These are phyloP conservation scores for Nicotiana attenuata DNA, from an alignment of 257 asterid species.

Conservation along the genomic window DNA sequence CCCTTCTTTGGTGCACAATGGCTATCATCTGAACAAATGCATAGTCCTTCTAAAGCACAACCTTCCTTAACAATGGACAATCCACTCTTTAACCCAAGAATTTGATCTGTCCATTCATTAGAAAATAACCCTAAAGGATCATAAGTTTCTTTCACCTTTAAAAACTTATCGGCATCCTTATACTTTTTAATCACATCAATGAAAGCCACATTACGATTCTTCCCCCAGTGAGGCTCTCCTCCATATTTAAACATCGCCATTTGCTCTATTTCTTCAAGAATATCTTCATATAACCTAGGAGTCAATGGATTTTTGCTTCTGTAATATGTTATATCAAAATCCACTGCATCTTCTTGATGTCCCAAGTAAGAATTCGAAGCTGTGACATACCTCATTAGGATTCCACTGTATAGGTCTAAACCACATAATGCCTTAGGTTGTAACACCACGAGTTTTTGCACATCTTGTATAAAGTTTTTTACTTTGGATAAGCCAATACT, in stretches of 20 bases:
- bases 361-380: conserved; percentile 56
- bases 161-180: conserved; percentile 20
- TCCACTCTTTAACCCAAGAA: conserved; percentile 41
- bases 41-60: conserved; percentile 63
- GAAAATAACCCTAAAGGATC: conserved; percentile 55
- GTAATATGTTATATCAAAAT: conserved; percentile 56
- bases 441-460: conserved; percentile 35
- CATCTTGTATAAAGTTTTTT: conserved; percentile 41
- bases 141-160: conserved; percentile 27
- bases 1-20: conserved; percentile 57
- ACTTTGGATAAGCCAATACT: conserved; percentile 41
- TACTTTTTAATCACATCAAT: conserved; percentile 42
- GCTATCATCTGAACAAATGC: conserved; percentile 48
- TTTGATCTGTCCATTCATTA: conserved; percentile 53
- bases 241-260: conserved; percentile 53
- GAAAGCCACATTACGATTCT: conserved; percentile 59
- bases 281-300: conserved; percentile 46
- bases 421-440: conserved; percentile 48
- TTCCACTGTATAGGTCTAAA: conserved; percentile 50
- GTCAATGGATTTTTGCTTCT: conserved; percentile 43
- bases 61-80: conserved; percentile 32
- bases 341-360: conserved; percentile 48
- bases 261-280: conserved; percentile 60
- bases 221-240: conserved; percentile 72
- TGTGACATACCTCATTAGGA: conserved; percentile 52